These are phyloP conservation scores for Erodium chrysanthum DNA, from an alignment of 441 rosid genomes.

Conservation along the genomic window DNA sequence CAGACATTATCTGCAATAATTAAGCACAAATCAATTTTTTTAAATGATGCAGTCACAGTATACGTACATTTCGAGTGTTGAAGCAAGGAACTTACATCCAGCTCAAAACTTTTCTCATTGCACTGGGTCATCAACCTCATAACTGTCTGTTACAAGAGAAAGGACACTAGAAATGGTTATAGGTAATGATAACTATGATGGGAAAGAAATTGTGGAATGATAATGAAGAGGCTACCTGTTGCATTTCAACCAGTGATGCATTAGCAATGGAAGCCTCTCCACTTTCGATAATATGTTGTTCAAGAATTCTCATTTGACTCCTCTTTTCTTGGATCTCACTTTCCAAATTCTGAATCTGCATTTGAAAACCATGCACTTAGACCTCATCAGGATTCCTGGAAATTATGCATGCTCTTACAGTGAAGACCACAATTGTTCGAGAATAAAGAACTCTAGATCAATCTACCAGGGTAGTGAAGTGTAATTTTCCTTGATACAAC, in stretches of 20 bases:
- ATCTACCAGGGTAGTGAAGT: no score
- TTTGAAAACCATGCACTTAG: conserved; percentile 19
- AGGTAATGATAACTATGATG: background rate
- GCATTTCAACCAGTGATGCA: conserved; percentile 88
- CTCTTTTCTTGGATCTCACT: conserved; percentile 78
- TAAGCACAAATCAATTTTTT: conserved; percentile 17
- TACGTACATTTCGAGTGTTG: background rate
- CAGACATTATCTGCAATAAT: conserved; percentile 68
- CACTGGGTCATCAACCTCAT: conserved; percentile 82
- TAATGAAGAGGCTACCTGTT: conserved; percentile 51
- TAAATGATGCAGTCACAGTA: conserved; percentile 1
- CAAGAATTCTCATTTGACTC: conserved; percentile 76
- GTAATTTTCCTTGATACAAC: no score
- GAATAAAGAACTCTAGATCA: background rate
- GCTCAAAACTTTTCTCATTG: conserved; percentile 85
- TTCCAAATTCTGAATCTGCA: conserved; percentile 78
- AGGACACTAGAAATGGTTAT: conserved; percentile 17
- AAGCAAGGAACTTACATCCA: conserved; percentile 53
- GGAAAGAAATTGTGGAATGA: background rate
- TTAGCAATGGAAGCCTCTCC: conserved; percentile 88
- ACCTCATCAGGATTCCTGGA: conserved; percentile 10
- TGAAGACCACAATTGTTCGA: background rate
- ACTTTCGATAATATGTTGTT: conserved; percentile 76
- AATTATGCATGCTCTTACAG: background rate
- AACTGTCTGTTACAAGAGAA: conserved; percentile 50